A percentile compares a stretch with the other conserved stretches of the same genome.
Evolutionary conservation across 768 basidiomycete species (phyloP).

Genomic region (Daedaleopsis sinensis): DNA sequence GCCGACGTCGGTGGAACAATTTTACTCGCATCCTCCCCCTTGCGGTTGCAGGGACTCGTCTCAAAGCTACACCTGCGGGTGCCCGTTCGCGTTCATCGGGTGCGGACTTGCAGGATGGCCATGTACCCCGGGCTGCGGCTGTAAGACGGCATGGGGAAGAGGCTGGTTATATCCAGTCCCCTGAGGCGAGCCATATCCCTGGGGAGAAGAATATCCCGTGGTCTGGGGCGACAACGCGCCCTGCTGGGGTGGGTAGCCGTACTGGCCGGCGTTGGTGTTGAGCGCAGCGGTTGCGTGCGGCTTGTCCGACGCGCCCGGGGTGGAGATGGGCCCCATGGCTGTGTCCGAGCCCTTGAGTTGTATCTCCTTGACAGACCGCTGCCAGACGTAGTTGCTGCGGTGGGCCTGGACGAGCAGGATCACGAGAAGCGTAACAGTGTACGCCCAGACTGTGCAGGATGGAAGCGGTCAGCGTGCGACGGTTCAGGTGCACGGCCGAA

Average conservation of each 20-base stretch:
- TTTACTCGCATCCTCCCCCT: too few relatives aligned
- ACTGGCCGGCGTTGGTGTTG: slow-evolving; percentile 8
- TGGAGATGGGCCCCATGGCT: neutral
- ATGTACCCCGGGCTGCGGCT: neutral
- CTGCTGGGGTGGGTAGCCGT: slow-evolving; percentile 12
- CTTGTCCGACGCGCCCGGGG: slow-evolving; percentile 8
- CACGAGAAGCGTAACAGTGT: slow-evolving; percentile 17
- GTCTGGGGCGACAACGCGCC: neutral
- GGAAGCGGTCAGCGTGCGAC: neutral
- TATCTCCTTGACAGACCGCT: slow-evolving; percentile 19
- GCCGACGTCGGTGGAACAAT: too few relatives aligned
- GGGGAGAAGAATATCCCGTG: too few relatives aligned
- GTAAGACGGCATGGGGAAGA: neutral
- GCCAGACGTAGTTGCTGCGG: slow-evolving; percentile 19
- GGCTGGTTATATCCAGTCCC: neutral
- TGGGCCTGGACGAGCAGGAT: slow-evolving; percentile 17
- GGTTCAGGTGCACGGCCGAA: neutral
- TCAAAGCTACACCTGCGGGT: neutral
- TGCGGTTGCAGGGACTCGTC: neutral
- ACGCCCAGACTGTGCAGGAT: slow-evolving; percentile 13
- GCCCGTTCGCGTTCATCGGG: too few relatives aligned
- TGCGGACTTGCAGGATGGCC: neutral
- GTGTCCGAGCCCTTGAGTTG: neutral
- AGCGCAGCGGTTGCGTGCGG: slow-evolving; percentile 9
- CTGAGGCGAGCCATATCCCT: slow-evolving; percentile 1